phyloP scores from a whole-genome alignment of 768 basidiomycete species.

The Dacryopinax spathularia region DNA sequence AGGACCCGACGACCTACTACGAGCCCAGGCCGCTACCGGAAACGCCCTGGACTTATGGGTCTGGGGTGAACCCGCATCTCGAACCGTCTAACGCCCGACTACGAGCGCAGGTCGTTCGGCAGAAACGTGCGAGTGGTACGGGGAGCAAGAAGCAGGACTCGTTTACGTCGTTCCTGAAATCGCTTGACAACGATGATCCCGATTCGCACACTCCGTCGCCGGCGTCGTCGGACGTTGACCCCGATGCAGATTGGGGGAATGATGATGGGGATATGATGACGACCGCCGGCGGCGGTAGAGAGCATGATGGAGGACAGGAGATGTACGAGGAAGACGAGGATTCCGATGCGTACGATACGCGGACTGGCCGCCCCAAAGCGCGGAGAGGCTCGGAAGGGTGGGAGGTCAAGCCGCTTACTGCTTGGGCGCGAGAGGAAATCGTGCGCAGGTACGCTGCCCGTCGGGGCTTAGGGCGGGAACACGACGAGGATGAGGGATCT shows the following conservation, averaged over 20 bases:
- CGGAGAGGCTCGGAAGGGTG: conserved; percentile 72
- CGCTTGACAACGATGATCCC: conserved; percentile 18
- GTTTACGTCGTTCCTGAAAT: neutral
- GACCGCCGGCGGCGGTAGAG: conserved; percentile 13
- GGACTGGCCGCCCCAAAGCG: conserved; percentile 21
- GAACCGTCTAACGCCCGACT: conserved; percentile 40
- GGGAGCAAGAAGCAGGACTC: conserved; percentile 20
- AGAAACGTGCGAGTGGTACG: conserved; percentile 33
- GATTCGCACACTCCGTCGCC: conserved; percentile 16
- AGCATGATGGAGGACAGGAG: neutral
- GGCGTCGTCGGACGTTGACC: conserved; percentile 12
- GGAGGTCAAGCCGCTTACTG: conserved; percentile 29
- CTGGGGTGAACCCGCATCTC: conserved; percentile 61
- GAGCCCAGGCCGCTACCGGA: conserved; percentile 30
- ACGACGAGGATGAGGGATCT: neutral
- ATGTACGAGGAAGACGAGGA: conserved; percentile 9
- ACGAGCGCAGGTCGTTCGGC: conserved; percentile 19
- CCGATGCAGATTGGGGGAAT: conserved; percentile 9
- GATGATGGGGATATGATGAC: conserved; percentile 7
- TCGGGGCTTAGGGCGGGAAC: neutral
- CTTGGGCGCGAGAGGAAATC: neutral
- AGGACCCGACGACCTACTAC: conserved; percentile 36
- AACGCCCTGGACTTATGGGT: conserved; percentile 79
- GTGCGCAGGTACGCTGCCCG: neutral
- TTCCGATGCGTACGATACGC: conserved; percentile 5